Conservation (phyloP, 305 asterid species). For the Solanum hybrid region DNA sequence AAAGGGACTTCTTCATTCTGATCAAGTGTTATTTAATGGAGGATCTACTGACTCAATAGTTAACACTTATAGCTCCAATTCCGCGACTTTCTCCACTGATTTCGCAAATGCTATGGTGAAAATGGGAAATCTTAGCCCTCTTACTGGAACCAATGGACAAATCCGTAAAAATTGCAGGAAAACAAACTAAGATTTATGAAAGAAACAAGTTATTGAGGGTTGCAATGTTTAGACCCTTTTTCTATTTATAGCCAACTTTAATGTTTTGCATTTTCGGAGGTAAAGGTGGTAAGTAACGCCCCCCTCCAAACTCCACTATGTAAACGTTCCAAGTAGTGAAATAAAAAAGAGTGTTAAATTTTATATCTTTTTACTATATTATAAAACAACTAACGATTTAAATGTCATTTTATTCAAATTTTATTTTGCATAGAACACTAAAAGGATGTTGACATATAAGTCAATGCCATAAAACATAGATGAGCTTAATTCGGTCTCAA, state of each 20-base stretch:
- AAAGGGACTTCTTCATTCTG: slow-evolving; percentile 60
- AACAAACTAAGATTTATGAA: slow-evolving; percentile 14
- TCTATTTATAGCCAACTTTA: background rate
- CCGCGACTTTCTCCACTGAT: slow-evolving; percentile 39
- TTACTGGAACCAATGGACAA: slow-evolving; percentile 61
- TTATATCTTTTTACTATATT: background rate
- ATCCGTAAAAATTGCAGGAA: slow-evolving; percentile 45
- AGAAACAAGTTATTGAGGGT: background rate
- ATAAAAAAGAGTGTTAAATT: background rate
- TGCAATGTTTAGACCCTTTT: background rate
- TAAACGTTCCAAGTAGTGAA: background rate
- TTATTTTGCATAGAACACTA: background rate
- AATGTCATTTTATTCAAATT: background rate
- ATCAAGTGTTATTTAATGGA: slow-evolving; percentile 49
- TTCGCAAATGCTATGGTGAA: slow-evolving; percentile 58
- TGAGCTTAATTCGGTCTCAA: background rate
- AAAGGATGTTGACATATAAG: background rate
- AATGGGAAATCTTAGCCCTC: slow-evolving; percentile 61
- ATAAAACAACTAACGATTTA: background rate
- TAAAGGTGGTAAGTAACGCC: background rate
- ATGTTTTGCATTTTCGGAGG: background rate
- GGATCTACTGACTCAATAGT: slow-evolving; percentile 55
- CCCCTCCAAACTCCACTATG: background rate
- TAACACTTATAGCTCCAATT: slow-evolving; percentile 28
- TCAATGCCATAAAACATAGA: background rate